Percentiles rank a stretch among this genome's conserved stretches.
Conservation (phyloP, 768 basidiomycete species). For the Mrakia blollopis region DNA sequence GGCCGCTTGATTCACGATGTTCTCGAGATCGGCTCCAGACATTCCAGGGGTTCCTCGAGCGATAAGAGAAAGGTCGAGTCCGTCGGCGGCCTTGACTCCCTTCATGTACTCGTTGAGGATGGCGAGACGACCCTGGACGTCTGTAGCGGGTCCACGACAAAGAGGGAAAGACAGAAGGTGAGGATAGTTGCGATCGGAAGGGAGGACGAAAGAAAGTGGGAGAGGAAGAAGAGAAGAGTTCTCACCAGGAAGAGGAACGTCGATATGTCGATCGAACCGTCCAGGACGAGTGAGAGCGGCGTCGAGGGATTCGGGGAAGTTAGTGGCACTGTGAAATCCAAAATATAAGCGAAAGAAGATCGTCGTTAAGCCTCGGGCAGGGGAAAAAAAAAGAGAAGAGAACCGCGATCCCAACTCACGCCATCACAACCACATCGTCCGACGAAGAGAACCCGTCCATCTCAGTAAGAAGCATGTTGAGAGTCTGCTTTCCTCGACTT, state of each 20-base stretch:
- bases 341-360: neutral
- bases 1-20: constrained; percentile 92
- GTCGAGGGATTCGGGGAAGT: constrained; percentile 91
- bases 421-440: constrained; percentile 89
- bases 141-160: constrained; percentile 58
- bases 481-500: constrained; percentile 48
- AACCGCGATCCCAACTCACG: constrained; percentile 48
- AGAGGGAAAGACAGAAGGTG: neutral
- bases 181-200: neutral
- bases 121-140: constrained; percentile 84
- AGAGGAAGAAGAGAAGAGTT: no score
- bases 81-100: constrained; percentile 63
- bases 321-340: constrained; percentile 53
- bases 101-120: constrained; percentile 89
- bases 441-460: constrained; percentile 93
- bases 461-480: constrained; percentile 94
- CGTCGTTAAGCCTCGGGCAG: no score
- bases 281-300: constrained; percentile 94
- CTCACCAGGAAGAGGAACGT: constrained; percentile 33
- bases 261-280: constrained; percentile 77
- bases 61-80: constrained; percentile 78
- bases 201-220: no score
- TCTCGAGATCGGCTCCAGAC: constrained; percentile 83
- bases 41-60: constrained; percentile 89
- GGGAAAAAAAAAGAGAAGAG: neutral